Conservation (phyloP, 352 stramenopile genomes). For the Phytophthora parvispora region DNA sequence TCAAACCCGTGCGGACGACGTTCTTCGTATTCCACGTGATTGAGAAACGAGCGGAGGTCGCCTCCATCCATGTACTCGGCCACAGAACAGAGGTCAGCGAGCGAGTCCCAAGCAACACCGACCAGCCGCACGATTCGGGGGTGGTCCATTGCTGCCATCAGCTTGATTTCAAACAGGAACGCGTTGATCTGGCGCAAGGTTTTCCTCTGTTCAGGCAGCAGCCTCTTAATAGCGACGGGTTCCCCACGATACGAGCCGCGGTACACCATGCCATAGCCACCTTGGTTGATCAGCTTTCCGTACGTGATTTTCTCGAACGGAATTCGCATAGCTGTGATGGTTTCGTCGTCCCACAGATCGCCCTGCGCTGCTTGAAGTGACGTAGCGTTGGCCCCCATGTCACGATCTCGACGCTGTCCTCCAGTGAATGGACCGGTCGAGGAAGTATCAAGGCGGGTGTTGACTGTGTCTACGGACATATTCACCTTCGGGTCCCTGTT, state of each 20-base stretch:
- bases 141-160: slow-evolving; percentile 55
- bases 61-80: slow-evolving; percentile 57
- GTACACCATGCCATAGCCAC: slow-evolving; percentile 64
- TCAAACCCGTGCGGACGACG: slow-evolving; percentile 43
- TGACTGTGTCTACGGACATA: slow-evolving; percentile 19
- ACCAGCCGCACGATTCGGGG: slow-evolving; percentile 52
- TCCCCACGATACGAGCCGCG: slow-evolving; percentile 45
- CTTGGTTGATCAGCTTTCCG: slow-evolving; percentile 35
- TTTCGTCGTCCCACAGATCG: slow-evolving; percentile 43
- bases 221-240: slow-evolving; percentile 57
- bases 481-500: slow-evolving; percentile 9
- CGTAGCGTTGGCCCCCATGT: neutral
- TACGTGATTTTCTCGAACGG: slow-evolving; percentile 40
- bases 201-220: slow-evolving; percentile 42
- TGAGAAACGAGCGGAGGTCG: slow-evolving; percentile 48
- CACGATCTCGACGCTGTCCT: slow-evolving; percentile 2
- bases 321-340: slow-evolving; percentile 46
- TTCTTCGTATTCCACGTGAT: slow-evolving; percentile 36
- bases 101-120: slow-evolving; percentile 61
- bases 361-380: slow-evolving; percentile 19
- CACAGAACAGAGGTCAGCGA: slow-evolving; percentile 50
- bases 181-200: slow-evolving; percentile 44
- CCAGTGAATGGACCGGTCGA: slow-evolving; percentile 27
- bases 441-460: slow-evolving; percentile 34
- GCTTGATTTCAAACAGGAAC: slow-evolving; percentile 59